Evolutionary conservation across 2,329 filamentous ascomycete species (phyloP).

Genomic region (Bipolaris gigantea): DNA sequence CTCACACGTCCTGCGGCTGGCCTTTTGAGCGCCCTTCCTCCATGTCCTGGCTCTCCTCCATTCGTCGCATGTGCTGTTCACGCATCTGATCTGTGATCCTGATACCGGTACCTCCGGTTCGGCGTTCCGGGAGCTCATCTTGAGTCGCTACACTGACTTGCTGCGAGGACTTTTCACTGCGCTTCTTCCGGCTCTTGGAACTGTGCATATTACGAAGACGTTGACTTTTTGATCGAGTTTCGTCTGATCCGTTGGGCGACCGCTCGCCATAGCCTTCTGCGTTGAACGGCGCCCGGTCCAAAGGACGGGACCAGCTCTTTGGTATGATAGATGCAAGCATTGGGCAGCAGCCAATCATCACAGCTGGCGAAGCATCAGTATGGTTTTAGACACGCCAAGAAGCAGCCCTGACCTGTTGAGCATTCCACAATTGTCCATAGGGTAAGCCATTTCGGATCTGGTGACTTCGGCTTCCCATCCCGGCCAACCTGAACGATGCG

Average conservation of each 20-base stretch:
- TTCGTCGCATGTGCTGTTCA: constrained; percentile 3
- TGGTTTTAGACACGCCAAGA: not conserved
- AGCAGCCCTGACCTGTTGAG: constrained; percentile 34
- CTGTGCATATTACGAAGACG: constrained; percentile 13
- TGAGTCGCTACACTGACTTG: constrained; percentile 10
- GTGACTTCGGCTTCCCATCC: constrained; percentile 28
- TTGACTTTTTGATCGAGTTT: not conserved
- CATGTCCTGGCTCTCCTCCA: constrained; percentile 5
- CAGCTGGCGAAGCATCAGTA: constrained; percentile 15
- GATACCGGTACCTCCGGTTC: constrained; percentile 6
- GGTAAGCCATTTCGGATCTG: constrained; percentile 42
- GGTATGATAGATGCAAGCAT: constrained; percentile 20
- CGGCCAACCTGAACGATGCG: constrained; percentile 41
- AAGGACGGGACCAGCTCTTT: constrained; percentile 4
- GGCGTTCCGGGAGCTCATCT: constrained; percentile 15
- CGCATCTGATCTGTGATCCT: constrained; percentile 8
- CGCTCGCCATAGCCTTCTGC: constrained; percentile 20
- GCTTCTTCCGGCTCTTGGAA: constrained; percentile 7
- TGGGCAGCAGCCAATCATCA: constrained; percentile 33
- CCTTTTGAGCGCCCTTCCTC: not conserved
- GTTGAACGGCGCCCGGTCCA: constrained; percentile 6
- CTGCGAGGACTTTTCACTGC: constrained; percentile 4
- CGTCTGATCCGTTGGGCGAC: constrained; percentile 7
- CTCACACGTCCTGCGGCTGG: not conserved
- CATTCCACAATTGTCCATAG: constrained; percentile 45